phyloP scores from a whole-genome alignment of 2,329 filamentous ascomycete species.

The Alternaria sp. region DNA sequence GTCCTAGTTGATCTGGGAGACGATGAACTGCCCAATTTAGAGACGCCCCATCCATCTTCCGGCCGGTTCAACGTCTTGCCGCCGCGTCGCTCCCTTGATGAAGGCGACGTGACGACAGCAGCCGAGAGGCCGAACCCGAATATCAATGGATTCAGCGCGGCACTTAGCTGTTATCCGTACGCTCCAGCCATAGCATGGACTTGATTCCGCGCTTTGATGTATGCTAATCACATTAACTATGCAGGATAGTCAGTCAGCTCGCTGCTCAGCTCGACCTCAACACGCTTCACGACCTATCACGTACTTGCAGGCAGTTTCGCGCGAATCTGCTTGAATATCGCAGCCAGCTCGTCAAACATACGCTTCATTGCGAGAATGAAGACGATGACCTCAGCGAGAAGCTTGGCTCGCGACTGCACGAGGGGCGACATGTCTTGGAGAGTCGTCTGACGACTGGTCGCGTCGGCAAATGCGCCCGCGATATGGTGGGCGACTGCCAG shows the following conservation, averaged over 20 bases:
- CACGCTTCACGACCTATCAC: conserved; percentile 81
- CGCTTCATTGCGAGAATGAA: conserved; percentile 82
- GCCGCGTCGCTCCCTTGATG: conserved; percentile 33
- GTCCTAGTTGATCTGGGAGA: conserved; percentile 54
- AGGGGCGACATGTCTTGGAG: conserved; percentile 20
- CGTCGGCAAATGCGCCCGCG: conserved; percentile 79
- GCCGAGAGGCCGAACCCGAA: conserved; percentile 57
- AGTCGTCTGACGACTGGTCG: conserved; percentile 65
- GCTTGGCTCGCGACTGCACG: conserved; percentile 50
- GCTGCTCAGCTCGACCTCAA: conserved; percentile 83
- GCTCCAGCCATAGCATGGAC: conserved; percentile 49
- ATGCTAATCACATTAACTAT: conserved; percentile 37
- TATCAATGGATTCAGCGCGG: conserved; percentile 65
- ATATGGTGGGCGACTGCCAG: conserved; percentile 84
- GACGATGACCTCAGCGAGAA: conserved; percentile 59
- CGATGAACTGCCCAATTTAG: conserved; percentile 40
- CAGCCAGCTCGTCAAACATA: conserved; percentile 72
- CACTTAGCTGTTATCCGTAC: conserved; percentile 73
- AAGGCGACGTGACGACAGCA: conserved; percentile 15
- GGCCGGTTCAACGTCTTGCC: conserved; percentile 33
- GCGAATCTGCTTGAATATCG: conserved; percentile 80
- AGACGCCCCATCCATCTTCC: conserved; percentile 24
- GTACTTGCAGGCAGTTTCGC: conserved; percentile 80
- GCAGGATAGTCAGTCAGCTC: conserved; percentile 77
- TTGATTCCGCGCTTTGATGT: conserved; percentile 29